Evolutionary conservation across 148 eudicot species (phyloP), one percentile per base, ranked within the genome.

Genomic region (Silene uniflora): DNA sequence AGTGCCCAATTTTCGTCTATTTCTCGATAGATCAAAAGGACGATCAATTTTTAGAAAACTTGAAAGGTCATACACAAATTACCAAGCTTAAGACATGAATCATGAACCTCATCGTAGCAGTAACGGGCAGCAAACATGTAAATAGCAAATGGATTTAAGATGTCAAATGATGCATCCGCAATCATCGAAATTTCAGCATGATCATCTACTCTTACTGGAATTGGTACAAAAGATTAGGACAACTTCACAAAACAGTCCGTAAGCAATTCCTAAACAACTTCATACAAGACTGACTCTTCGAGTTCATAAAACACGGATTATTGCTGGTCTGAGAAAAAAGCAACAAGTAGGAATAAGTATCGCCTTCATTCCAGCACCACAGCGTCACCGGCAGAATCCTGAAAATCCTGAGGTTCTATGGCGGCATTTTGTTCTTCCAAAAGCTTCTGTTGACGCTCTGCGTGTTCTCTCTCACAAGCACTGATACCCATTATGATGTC

Each of bases 391-490:
- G 86, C 80, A 55, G 88, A 49, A 10, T 49, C 54, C 52, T 46
- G 52, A 46, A 13, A 65, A 83, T 86, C 25, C 62, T 71, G 81
- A 35, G 77, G 21, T 73, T 82, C 76, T 16, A 67, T 16, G 54
- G 87, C 82, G 47, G 89, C 64, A 83, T 86, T 83, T 76, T 93
- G 89, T 73, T 64, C 90, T 88, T 94, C 93, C 78, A 88, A 74
- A 27, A 91, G 91, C 87, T 91, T 78, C 91, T 86, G 87, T 79
- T 94, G 98, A 63, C 91, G 98, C 72, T 94, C 98, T 11, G 97
- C 97, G 49, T 94, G 96, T 76, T 91, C 98, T 79, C 96, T 90
- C 84, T 94, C 98, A 29, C 98, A 94, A 68, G 90, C 91, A 54
- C 82, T 90, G 22, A 91, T 94, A 29, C 97, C 98, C 88, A 94